Percentiles rank a stretch among this genome's conserved stretches.
Conservation (phyloP, 305 asterid genomes). For the Solanum hybrid region DNA sequence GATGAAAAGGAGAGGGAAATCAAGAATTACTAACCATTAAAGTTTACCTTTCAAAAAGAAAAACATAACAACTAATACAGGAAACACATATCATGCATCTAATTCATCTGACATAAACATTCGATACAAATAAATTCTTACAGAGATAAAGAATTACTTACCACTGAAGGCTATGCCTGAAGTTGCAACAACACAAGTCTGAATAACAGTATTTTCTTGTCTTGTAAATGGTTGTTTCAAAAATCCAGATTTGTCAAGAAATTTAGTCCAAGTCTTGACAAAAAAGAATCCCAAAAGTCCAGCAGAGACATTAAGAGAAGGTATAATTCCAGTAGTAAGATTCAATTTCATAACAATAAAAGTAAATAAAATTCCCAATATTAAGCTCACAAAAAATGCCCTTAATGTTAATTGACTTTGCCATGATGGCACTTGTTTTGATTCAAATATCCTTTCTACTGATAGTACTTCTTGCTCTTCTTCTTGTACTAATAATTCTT, state of each 20-base stretch:
- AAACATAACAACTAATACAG: neutral
- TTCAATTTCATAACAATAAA: slow-evolving; percentile 34
- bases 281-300: slow-evolving; percentile 37
- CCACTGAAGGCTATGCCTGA: slow-evolving; percentile 35
- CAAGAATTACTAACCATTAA: too few relatives aligned
- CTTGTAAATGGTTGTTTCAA: slow-evolving; percentile 30
- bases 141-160: neutral
- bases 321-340: slow-evolving; percentile 36
- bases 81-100: neutral
- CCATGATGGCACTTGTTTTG: slow-evolving; percentile 20
- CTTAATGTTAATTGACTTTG: slow-evolving; percentile 23
- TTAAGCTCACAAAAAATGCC: slow-evolving; percentile 29
- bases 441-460: slow-evolving; percentile 11
- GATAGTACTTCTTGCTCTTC: neutral
- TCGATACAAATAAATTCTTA: neutral
- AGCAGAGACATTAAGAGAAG: slow-evolving; percentile 40
- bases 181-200: slow-evolving; percentile 35
- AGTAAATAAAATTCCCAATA: slow-evolving; percentile 24
- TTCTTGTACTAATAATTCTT: neutral
- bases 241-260: slow-evolving; percentile 23
- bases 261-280: slow-evolving; percentile 32
- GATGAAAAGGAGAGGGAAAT: neutral
- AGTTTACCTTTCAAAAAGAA: too few relatives aligned
- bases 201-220: slow-evolving; percentile 35
- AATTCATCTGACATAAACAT: neutral